Base-by-base conservation (phyloP, 140 eudicot genomes). In the Stevia rebaudiana region DNA sequence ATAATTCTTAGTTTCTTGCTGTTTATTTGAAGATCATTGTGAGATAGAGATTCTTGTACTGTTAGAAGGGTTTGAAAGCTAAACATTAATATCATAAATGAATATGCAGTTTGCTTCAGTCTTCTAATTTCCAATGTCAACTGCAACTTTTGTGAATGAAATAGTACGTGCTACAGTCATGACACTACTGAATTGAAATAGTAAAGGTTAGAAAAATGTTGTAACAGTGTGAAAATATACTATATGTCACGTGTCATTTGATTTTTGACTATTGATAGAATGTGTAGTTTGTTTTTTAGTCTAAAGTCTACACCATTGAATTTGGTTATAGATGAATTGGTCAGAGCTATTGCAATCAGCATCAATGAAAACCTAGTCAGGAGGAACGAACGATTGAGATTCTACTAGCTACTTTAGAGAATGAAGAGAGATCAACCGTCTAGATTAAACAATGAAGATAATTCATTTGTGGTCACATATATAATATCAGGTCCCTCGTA, bases 1-100 rank as follows among this genome's bases (percentile, higher is more conserved):
- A 61, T 23, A 61, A 79, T 43, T 64, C 70, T 69, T 16, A 74
- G 66, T 37, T 35, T 39, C 35, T 74, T 72, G 13, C 61, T 75
- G 19, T 30, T 54, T 41, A 33, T 66, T 59, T 55, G 59, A 23
- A 60, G 44, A 39, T 75, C 80, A 53, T 75, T 40, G 8, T 30
- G 41, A 33, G 61, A 16, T 42, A 3, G 11, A 58, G 17, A n/a
- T 44, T 37, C 28, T 54, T 17, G 51, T 55, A 61, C 61, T 22
- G 30, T 35, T 31, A 25, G 0, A 15, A 25, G 23, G 18, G 24
- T 60, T 73, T 41, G 66, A 60, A 61, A 49, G 61, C 75, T 60
- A 69, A 69, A 39, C 19, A 61, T 59, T 4, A 74, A 25, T 39
- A 68, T 37, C 39, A 75, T 4, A 60, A 68, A 36, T 41, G 51